Percentiles rank a stretch among this genome's conserved stretches.
These are phyloP conservation scores for Stemphylium lycopersici DNA, from an alignment of 2,329 filamentous ascomycete genomes.

Conservation along the genomic window DNA sequence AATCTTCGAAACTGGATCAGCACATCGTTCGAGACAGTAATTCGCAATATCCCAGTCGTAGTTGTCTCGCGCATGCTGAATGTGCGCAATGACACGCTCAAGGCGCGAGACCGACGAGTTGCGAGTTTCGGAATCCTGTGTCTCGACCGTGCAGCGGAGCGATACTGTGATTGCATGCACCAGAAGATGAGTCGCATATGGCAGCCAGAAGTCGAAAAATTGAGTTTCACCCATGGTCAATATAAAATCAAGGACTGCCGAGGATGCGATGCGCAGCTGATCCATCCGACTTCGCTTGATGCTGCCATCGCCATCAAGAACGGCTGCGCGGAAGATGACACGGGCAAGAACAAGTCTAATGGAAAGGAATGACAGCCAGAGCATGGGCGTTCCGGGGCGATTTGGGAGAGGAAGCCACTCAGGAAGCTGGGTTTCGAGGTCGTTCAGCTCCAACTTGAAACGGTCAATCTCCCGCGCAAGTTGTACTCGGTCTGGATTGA, in stretches of 20 bases:
- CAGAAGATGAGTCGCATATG: constrained; percentile 58
- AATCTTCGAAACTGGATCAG: constrained; percentile 47
- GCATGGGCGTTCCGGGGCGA: constrained; percentile 43
- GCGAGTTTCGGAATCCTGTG: constrained; percentile 54
- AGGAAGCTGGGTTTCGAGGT: constrained; percentile 44
- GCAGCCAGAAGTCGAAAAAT: constrained; percentile 61
- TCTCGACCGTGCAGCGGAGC: constrained; percentile 59
- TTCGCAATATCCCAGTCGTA: constrained; percentile 63
- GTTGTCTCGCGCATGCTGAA: constrained; percentile 56
- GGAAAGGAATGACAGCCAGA: constrained; percentile 51
- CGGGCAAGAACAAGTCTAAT: constrained; percentile 49
- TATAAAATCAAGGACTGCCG: constrained; percentile 58
- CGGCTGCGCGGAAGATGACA: constrained; percentile 40
- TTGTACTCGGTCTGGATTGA: constrained; percentile 37
- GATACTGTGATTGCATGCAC: constrained; percentile 61
- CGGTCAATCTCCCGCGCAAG: constrained; percentile 38
- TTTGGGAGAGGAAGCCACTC: constrained; percentile 40
- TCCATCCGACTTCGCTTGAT: constrained; percentile 44
- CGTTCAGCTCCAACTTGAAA: constrained; percentile 42
- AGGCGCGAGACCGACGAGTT: constrained; percentile 56
- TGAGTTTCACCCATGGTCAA: constrained; percentile 54
- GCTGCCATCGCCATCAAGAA: constrained; percentile 32
- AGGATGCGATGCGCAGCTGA: constrained; percentile 57
- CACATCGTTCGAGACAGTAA: constrained; percentile 57
- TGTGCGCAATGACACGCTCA: constrained; percentile 55